Base-by-base conservation (phyloP, 2,329 filamentous ascomycete species). In the Colletotrichum sp. region DNA sequence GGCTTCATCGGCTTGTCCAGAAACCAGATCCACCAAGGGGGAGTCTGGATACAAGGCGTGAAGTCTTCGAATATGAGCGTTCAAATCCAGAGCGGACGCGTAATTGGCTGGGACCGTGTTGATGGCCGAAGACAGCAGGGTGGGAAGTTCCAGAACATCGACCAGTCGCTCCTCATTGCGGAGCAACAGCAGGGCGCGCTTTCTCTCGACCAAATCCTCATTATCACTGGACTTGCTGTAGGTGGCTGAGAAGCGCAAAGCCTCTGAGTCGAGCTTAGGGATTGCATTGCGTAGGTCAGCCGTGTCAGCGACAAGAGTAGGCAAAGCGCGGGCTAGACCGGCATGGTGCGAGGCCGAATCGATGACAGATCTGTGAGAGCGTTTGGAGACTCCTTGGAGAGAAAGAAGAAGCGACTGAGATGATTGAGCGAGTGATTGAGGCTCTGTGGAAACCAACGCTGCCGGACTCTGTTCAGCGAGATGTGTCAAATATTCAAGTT, bases 61-160 rank as follows among this genome's bases (percentile, higher is more conserved):
- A 8, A 99, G 88, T 9, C 97, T 92, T 79, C 95, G 95, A 82
- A 98, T 97, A 83, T 98, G 97, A n/a, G 95, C 94, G 82, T 98
- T 94, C 4, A 99, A 89, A 83, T 99, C 97, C 39, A 99, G 88
- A 0, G 96, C 96, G 1, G 95, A 95, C 3, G 96, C 93, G 86
- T 98, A 98, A 79, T 95, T 98, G 76, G 93, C 91, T 6, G 92
- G 88, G 6, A 85, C 89, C 2, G 90, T 86, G 5, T 90, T 90
- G 72, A 96, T 93, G 61, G 96, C 93, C 3, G 96, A 96, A 15
- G 94, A 94, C 16, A 99, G 90, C 39, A 98, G 87, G 0, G 94
- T 93, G 1, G 97, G 97, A 34, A 99, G 90, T 81, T 98, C 96
- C 75, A 99, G 91, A 36, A 98, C 93, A 83, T 98, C 96, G 34